Evolutionary conservation across 495 filamentous ascomycete genomes (phyloP), one percentile per base, ranked within the genome.

Genomic region (Elaphomyces granulatus): DNA sequence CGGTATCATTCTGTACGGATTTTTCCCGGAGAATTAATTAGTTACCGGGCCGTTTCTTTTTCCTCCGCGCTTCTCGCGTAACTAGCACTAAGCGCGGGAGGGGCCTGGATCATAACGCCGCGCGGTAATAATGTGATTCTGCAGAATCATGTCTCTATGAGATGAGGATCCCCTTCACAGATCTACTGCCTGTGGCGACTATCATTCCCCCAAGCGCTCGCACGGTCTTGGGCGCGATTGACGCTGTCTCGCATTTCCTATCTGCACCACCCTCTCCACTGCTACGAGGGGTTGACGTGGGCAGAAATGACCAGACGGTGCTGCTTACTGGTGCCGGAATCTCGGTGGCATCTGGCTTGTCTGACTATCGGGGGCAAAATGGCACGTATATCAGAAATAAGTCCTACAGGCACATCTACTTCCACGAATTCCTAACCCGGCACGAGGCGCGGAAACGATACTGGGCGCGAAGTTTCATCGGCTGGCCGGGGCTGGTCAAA

Each of bases 391-490:
- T 84, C 18, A 73, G 83, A 43, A 95, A 96, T 63, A 80, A 78
- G 53, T 75, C 72, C 2, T 94, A 94, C 54, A 75, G 81, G 17
- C 90, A 90, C 12, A 90, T 94, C 47, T 98, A 93, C 61, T 92
- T 77, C 59, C 74, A 83, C 59, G 90, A 98, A 50, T 98, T 95
- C 53, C 45, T 80, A 19, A 56, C 69, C 31, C 80, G 63, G 44
- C 88, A 98, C 62, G 86, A 88, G 53, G 80, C 84, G 14, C 68
- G 90, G 40, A 92, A 96, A 61, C 65, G 90, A 42, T 98, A 98
- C 63, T 98, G 88, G 88, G 88, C 90, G 4, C 67, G 90, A 10
- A 92, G 83, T 56, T 98, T 87, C 54, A 64, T 98, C 15, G 90
- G 90, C 8, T 98, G 87, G 87, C 75, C 81, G 12, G 81, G 70